Evolutionary conservation across 495 filamentous ascomycete genomes (phyloP).

Genomic region (Neurospora sp.): DNA sequence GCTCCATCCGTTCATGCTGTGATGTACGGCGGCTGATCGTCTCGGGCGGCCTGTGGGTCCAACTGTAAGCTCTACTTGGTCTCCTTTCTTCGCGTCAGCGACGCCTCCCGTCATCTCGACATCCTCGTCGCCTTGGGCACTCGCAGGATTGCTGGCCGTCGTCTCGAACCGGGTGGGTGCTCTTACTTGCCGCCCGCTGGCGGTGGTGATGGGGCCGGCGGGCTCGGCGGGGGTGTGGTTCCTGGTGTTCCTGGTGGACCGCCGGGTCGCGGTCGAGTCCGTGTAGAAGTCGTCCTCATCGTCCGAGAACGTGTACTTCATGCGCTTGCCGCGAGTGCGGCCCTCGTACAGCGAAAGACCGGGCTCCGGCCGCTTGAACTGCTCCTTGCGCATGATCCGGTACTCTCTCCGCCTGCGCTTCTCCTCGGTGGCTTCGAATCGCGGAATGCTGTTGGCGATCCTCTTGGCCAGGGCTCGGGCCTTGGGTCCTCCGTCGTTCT

Average conservation of each 20-base stretch:
- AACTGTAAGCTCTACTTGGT: conserved; percentile 11
- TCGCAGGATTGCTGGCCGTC: conserved; percentile 30
- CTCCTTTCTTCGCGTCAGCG: conserved; percentile 3
- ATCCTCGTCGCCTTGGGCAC: conserved; percentile 26
- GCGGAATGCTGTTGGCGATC: conserved; percentile 72
- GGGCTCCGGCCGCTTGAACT: conserved; percentile 78
- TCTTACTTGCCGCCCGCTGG: conserved; percentile 80
- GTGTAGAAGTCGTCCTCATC: conserved; percentile 69
- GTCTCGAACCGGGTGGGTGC: conserved; percentile 71
- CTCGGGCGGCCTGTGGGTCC: conserved; percentile 25
- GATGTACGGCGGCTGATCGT: conserved; percentile 32
- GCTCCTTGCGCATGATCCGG: conserved; percentile 71
- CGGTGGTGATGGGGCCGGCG: conserved; percentile 70
- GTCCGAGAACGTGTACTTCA: conserved; percentile 92
- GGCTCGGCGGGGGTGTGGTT: conserved; percentile 60
- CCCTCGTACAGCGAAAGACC: conserved; percentile 94
- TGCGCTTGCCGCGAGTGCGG: conserved; percentile 86
- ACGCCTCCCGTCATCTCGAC: conserved; percentile 10
- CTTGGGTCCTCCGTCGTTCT: conserved; percentile 65
- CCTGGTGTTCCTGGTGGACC: conserved; percentile 67
- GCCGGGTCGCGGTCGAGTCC: conserved; percentile 53
- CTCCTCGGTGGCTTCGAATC: conserved; percentile 95
- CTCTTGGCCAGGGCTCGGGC: conserved; percentile 65
- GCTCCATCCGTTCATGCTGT: conserved; percentile 33
- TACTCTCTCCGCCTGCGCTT: conserved; percentile 93